phyloP scores from a whole-genome alignment of 345 rosid genomes.

The Brassica cretica region DNA sequence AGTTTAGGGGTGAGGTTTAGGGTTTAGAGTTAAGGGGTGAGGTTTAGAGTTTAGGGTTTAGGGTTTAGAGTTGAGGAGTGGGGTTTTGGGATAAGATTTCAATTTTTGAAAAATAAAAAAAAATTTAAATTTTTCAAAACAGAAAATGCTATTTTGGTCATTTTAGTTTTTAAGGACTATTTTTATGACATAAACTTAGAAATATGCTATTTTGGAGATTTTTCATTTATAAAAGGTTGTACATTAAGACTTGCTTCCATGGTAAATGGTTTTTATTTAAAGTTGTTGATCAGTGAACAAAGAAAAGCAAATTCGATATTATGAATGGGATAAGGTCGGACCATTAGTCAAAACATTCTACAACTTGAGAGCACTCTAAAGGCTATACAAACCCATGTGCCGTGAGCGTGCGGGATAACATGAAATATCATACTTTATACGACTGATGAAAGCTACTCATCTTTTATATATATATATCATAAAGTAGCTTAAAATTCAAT shows the following conservation, averaged over 20 bases:
- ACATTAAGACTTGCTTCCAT: conserved; percentile 1
- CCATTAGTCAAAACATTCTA: conserved; percentile 36
- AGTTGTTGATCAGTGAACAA: background rate
- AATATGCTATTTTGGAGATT: too few species aligned
- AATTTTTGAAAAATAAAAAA: too few species aligned
- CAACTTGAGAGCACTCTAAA: conserved; percentile 29
- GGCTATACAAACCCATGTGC: conserved; percentile 31
- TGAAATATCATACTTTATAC: conserved; percentile 33
- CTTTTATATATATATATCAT: background rate
- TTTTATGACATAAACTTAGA: too few species aligned
- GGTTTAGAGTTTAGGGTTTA: too few species aligned
- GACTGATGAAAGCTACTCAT: conserved; percentile 23
- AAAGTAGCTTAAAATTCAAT: conserved; percentile 18
- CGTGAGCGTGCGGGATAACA: conserved; percentile 39
- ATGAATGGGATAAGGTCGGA: conserved; percentile 34
- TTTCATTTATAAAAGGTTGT: background rate
- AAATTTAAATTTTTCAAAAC: too few species aligned
- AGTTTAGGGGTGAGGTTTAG: too few species aligned
- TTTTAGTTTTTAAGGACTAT: too few species aligned
- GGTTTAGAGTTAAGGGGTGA: too few species aligned
- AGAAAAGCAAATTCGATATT: conserved; percentile 4
- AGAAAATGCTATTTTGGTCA: too few species aligned
- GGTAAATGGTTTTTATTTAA: background rate
- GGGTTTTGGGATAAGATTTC: too few species aligned
- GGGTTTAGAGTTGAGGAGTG: too few species aligned